Evolutionary conservation across 208 protist genomes (phyloP).

Genomic region (Crithidia fasciculata): DNA sequence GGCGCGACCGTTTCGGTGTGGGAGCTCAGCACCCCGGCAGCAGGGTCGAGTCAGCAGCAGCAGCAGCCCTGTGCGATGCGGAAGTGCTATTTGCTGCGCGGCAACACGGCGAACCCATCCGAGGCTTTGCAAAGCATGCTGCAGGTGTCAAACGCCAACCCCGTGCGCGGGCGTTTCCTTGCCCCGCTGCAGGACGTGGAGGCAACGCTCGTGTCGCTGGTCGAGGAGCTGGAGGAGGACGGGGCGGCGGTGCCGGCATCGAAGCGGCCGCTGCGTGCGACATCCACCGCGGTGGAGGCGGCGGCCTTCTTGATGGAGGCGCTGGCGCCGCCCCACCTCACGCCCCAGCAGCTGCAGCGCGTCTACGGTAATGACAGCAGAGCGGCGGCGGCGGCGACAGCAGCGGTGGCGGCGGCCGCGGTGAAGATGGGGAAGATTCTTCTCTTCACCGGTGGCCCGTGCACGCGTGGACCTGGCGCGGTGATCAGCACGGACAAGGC

Average conservation of each 20-base stretch:
- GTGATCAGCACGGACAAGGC: constrained; percentile 90
- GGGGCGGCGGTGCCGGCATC: constrained; percentile 49
- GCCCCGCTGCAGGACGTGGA: constrained; percentile 94
- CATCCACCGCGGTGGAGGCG: constrained; percentile 72
- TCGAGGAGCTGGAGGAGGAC: constrained; percentile 70
- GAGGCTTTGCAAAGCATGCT: constrained; percentile 60
- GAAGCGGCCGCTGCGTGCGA: constrained; percentile 69
- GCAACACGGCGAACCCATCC: constrained; percentile 49
- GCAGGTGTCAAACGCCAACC: constrained; percentile 50
- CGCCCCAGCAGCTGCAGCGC: constrained; percentile 14
- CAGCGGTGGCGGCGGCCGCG: background rate
- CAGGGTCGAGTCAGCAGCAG: constrained; percentile 22
- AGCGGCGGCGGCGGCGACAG: constrained; percentile 2
- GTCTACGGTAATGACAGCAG: constrained; percentile 17
- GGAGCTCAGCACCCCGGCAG: constrained; percentile 54
- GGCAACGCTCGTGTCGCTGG: constrained; percentile 46
- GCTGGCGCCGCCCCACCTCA: constrained; percentile 30
- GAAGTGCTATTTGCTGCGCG: constrained; percentile 75
- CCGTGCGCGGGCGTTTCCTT: constrained; percentile 92
- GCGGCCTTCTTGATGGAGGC: constrained; percentile 70
- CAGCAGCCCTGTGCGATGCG: constrained; percentile 34
- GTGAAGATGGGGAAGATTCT: constrained; percentile 80
- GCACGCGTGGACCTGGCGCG: constrained; percentile 94
- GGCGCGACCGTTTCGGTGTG: constrained; percentile 91
- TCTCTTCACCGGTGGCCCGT: constrained; percentile 95